These are phyloP conservation scores for Colletotrichum lupini DNA, from an alignment of 2,329 filamentous ascomycete genomes.

Conservation along the genomic window DNA sequence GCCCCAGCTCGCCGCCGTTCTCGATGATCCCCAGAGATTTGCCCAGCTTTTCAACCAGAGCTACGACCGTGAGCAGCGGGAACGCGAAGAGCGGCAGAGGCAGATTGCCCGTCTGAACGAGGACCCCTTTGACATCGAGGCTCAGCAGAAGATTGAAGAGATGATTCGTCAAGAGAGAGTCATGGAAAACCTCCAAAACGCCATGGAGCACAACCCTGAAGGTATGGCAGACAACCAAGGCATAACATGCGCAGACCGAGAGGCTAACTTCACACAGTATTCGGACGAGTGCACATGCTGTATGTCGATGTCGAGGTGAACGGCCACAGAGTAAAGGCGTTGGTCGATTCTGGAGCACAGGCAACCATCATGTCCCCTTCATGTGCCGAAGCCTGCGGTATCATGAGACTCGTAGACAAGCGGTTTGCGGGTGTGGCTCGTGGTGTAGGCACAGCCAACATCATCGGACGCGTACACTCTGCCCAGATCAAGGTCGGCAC, in stretches of 20 bases:
- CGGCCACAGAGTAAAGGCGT: constrained; percentile 89
- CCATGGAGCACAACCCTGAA: constrained; percentile 97
- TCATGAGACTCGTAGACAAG: constrained; percentile 94
- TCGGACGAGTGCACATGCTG: constrained; percentile 94
- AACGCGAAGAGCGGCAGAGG: constrained; percentile 81
- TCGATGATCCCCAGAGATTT: constrained; percentile 82
- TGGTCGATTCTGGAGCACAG: constrained; percentile 97
- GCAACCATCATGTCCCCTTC: constrained; percentile 98
- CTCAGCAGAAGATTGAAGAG: constrained; percentile 92
- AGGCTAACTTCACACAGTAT: constrained; percentile 68
- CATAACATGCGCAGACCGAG: neutral
- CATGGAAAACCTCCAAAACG: constrained; percentile 94
- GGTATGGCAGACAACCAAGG: constrained; percentile 65
- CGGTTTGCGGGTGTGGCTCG: constrained; percentile 92
- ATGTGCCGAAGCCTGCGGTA: constrained; percentile 91
- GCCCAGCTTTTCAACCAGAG: constrained; percentile 76
- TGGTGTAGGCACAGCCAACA: constrained; percentile 93
- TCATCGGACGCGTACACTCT: constrained; percentile 94
- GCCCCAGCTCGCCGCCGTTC: constrained; percentile 80
- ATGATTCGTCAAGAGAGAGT: constrained; percentile 96
- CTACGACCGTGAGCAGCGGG: constrained; percentile 76
- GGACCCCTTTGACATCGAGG: constrained; percentile 93
- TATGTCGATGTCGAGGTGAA: constrained; percentile 98
- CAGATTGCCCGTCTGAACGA: constrained; percentile 89
- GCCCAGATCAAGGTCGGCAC: constrained; percentile 94